Percentiles rank a stretch among this genome's conserved stretches.
phyloP scores from a whole-genome alignment of 2,329 filamentous ascomycete genomes.

The Fusarium aywerte region DNA sequence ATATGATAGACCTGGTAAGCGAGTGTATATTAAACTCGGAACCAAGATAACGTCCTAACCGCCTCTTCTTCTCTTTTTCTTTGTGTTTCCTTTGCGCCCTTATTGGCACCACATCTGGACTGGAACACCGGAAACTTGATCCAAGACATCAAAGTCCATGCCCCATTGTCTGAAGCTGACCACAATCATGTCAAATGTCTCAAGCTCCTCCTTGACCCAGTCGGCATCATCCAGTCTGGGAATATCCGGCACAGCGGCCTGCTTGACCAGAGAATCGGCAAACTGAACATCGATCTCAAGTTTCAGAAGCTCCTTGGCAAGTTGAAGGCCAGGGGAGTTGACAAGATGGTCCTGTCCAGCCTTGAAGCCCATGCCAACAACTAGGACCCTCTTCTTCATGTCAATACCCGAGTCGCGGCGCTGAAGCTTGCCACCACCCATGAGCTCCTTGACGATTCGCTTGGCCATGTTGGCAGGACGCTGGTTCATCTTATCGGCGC shows the following conservation, averaged over 20 bases:
- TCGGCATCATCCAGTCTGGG: constrained; percentile 22
- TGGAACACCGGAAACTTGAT: constrained; percentile 4
- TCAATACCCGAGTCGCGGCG: constrained; percentile 24
- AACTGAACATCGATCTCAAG: constrained; percentile 33
- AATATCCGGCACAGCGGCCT: constrained; percentile 30
- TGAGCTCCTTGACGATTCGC: constrained; percentile 4
- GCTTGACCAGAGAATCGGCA: constrained; percentile 36
- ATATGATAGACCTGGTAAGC: background rate
- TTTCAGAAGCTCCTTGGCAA: constrained; percentile 27
- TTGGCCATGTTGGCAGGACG: constrained; percentile 48
- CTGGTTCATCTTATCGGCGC: constrained; percentile 55
- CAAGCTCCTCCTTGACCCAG: constrained; percentile 31
- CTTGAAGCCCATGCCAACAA: constrained; percentile 41
- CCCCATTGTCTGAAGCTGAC: constrained; percentile 28
- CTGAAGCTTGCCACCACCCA: background rate
- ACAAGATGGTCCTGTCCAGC: constrained; percentile 39
- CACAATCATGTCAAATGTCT: constrained; percentile 36
- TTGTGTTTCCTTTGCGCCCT: background rate
- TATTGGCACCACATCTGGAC: constrained; percentile 37
- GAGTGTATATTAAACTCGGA: background rate
- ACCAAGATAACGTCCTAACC: background rate
- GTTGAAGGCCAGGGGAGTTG: constrained; percentile 35
- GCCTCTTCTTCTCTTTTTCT: background rate
- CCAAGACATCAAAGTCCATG: constrained; percentile 33
- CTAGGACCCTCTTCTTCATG: constrained; percentile 22